Conservation (phyloP, 106 monocot species). For the Hemerocallis citrina region DNA sequence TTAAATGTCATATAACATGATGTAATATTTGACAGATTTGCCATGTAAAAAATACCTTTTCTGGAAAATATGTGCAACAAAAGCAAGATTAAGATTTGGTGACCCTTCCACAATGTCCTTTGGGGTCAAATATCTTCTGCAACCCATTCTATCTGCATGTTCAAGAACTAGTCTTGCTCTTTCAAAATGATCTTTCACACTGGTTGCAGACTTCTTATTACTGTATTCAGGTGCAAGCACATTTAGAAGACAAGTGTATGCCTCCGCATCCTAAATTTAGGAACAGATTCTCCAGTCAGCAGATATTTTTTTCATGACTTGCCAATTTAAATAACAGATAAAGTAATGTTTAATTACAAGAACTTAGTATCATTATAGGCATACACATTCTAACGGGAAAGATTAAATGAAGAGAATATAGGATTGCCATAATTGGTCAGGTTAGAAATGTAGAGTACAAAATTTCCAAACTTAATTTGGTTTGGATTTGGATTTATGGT, state of each 20-base stretch:
- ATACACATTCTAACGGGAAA: too few relatives aligned
- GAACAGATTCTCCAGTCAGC: background rate
- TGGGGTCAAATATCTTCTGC: slow-evolving; percentile 89
- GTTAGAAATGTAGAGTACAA: too few relatives aligned
- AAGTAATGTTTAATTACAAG: too few relatives aligned
- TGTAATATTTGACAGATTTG: background rate
- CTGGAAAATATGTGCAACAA: slow-evolving; percentile 90
- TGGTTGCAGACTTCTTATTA: slow-evolving; percentile 26
- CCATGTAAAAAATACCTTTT: slow-evolving; percentile 38
- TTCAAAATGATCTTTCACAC: slow-evolving; percentile 55
- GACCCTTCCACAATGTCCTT: slow-evolving; percentile 86
- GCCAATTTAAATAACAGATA: background rate
- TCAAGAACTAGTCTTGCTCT: slow-evolving; percentile 84
- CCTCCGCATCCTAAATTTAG: slow-evolving; percentile 63
- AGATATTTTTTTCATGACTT: background rate
- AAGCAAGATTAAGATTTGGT: slow-evolving; percentile 86
- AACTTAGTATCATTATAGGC: too few relatives aligned
- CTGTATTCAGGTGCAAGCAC: slow-evolving; percentile 78
- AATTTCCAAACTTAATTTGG: too few relatives aligned
- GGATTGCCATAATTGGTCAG: too few relatives aligned
- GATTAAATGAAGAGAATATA: too few relatives aligned
- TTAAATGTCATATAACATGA: too few relatives aligned
- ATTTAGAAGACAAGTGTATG: slow-evolving; percentile 69
- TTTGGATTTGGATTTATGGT: too few relatives aligned
- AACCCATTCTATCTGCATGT: slow-evolving; percentile 93